phyloP scores from a whole-genome alignment of 768 basidiomycete genomes.

The Neoboletus subvelutipes region DNA sequence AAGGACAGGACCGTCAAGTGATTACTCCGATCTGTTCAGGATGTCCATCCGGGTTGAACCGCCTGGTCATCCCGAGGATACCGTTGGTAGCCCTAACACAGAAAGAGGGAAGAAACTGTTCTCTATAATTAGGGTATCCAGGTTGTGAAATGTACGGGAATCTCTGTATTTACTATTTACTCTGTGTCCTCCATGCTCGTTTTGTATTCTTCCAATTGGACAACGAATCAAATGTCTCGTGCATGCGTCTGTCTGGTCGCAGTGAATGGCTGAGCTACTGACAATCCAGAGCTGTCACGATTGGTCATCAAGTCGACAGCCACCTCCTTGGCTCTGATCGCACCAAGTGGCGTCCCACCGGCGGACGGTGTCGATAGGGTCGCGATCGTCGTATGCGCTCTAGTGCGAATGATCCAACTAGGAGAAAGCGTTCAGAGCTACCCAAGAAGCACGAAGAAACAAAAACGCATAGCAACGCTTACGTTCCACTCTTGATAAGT shows the following conservation, averaged over 20 bases:
- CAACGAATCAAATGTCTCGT: conserved; percentile 1
- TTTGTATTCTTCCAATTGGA: neutral
- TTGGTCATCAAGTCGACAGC: conserved; percentile 27
- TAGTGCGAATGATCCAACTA: conserved; percentile 37
- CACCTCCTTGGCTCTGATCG: conserved; percentile 77
- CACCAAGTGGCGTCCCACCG: conserved; percentile 37
- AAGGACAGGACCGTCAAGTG: neutral
- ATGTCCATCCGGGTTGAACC: neutral
- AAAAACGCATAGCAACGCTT: conserved; percentile 25
- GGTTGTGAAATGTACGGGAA: conserved; percentile 3
- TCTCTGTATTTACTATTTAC: neutral
- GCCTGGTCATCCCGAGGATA: neutral
- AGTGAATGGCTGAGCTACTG: neutral
- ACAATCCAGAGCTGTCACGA: neutral
- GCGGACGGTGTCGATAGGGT: conserved; percentile 14
- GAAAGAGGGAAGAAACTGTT: too few species aligned
- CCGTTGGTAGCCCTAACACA: too few species aligned
- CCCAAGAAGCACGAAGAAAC: conserved; percentile 7
- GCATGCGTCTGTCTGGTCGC: neutral
- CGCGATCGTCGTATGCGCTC: conserved; percentile 36
- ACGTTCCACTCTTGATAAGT: conserved; percentile 55
- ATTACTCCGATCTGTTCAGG: neutral
- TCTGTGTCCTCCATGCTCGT: neutral
- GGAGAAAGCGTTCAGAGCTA: neutral
- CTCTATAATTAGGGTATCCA: conserved; percentile 21